These are phyloP conservation scores for Chloromonas sp. DNA, from an alignment of 163 green algal genomes.

Conservation along the genomic window DNA sequence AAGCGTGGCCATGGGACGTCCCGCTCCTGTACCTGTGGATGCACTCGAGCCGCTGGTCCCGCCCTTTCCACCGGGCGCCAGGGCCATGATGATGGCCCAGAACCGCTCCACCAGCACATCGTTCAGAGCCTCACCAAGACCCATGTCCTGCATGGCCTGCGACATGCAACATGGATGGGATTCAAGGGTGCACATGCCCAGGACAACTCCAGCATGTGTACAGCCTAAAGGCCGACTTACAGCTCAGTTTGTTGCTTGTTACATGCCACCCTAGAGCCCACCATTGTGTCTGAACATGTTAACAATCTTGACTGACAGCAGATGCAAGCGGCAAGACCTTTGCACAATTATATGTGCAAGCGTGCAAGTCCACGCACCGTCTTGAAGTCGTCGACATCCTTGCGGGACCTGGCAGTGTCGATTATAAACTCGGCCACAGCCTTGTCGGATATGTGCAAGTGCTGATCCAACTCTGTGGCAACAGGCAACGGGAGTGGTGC, in stretches of 20 bases:
- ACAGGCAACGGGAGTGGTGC: background rate
- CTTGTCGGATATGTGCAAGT: slow-evolving; percentile 88
- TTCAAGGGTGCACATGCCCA: no score
- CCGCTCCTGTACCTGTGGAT: background rate
- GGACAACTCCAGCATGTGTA: no score
- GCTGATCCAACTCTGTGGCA: slow-evolving; percentile 82
- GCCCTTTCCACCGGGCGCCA: slow-evolving; percentile 4
- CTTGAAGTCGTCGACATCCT: slow-evolving; percentile 54
- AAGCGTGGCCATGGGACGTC: background rate
- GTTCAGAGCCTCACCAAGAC: slow-evolving; percentile 31
- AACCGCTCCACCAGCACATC: slow-evolving; percentile 43
- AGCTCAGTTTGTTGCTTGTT: no score
- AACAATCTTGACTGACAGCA: no score
- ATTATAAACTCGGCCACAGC: slow-evolving; percentile 93
- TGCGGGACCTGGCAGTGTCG: slow-evolving; percentile 56
- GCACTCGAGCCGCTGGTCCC: background rate
- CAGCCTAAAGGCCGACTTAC: no score
- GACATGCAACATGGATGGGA: background rate
- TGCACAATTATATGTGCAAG: no score
- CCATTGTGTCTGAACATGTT: no score
- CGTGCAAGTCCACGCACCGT: slow-evolving; percentile 15
- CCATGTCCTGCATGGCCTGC: slow-evolving; percentile 31
- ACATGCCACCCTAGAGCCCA: no score
- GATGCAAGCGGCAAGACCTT: no score
- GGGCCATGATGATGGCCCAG: slow-evolving; percentile 32